A percentile compares a stretch with the other conserved stretches of the same genome.
Evolutionary conservation across 1,284 basidiomycete genomes (phyloP).

Genomic region (Volvariella surrecta): DNA sequence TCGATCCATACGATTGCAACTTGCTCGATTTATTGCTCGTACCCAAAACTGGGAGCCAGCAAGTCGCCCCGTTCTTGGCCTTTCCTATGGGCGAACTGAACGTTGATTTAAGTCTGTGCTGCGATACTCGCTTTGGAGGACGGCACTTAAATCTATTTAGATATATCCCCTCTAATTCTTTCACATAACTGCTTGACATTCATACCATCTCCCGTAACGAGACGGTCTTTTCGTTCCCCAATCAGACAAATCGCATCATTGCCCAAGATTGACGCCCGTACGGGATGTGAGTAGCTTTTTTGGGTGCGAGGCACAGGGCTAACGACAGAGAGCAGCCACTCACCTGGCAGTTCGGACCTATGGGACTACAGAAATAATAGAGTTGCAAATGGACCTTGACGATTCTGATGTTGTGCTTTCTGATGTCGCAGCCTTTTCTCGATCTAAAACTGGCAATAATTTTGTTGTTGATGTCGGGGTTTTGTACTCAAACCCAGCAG

Average conservation of each 20-base stretch:
- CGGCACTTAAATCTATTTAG: conserved; percentile 23
- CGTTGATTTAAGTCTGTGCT: conserved; percentile 49
- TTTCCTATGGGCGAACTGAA: conserved; percentile 59
- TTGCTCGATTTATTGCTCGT: conserved; percentile 32
- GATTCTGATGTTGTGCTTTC: conserved; percentile 5
- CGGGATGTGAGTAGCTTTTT: background rate
- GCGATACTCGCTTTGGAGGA: background rate
- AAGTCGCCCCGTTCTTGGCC: conserved; percentile 26
- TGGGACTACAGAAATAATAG: conserved; percentile 17
- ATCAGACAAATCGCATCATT: conserved; percentile 39
- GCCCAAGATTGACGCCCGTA: conserved; percentile 5
- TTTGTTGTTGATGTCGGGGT: conserved; percentile 37
- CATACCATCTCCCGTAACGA: conserved; percentile 31
- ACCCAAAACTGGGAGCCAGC: conserved; percentile 16
- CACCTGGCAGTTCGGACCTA: conserved; percentile 31
- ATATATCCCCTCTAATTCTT: conserved; percentile 37
- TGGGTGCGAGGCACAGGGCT: background rate
- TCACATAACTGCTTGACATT: conserved; percentile 25
- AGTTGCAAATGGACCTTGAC: conserved; percentile 20
- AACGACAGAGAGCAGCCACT: conserved; percentile 15
- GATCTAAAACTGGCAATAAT: conserved; percentile 9
- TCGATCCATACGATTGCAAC: conserved; percentile 52
- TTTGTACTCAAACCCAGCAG: conserved; percentile 14
- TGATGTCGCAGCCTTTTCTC: conserved; percentile 7
- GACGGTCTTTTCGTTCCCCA: conserved; percentile 44